Evolutionary conservation across 306 rosid species (phyloP), one percentile per base, ranked within the genome.

Genomic region (Calophaca sinica): DNA sequence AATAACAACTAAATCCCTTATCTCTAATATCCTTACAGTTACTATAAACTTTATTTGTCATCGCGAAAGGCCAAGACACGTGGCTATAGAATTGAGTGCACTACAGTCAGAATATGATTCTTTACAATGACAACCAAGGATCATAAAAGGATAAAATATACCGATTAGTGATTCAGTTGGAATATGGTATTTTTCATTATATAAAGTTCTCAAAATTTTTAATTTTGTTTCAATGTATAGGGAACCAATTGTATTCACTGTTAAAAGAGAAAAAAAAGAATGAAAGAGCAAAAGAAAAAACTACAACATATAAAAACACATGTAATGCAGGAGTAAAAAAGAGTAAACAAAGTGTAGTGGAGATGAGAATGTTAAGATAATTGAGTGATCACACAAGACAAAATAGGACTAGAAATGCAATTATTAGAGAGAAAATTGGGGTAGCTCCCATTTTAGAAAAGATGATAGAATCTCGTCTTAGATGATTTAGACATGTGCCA

Each of bases 41-140:
- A 64, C 26, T 74, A 50, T 45, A 7, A 31, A 70, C 77, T 70
- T 5, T 36, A 62, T 39, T 55, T 7, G 29, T 39, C 51, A 70
- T 77, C 41, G 41, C 9, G 38, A 45, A 50, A 65, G 68, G 59
- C 45, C 53, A 48, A 70, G 78, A 50, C 59, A 66, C 26, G 7
- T 71, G 36, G 72, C 52, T 51, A 73, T 62, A 62, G 74, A 73
- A 74, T 62, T 75, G 62, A 63, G 42, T 70, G 36, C 57, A 15
- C 36, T 50, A n/a, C 70, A 2, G 67, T 64, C 26, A 61, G 29
- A 8, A 13, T 73, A 58, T 12, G 32, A 51, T 71, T 61, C 70
- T 12, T 75, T 41, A 61, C 58, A 50, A 50, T 52, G 39, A 58
- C 70, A 71, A 77, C 62, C 58, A 29, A 54, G 42, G 13, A 45